Conservation (phyloP, 2,329 filamentous ascomycete genomes). For the Talaromyces amestolkiae region DNA sequence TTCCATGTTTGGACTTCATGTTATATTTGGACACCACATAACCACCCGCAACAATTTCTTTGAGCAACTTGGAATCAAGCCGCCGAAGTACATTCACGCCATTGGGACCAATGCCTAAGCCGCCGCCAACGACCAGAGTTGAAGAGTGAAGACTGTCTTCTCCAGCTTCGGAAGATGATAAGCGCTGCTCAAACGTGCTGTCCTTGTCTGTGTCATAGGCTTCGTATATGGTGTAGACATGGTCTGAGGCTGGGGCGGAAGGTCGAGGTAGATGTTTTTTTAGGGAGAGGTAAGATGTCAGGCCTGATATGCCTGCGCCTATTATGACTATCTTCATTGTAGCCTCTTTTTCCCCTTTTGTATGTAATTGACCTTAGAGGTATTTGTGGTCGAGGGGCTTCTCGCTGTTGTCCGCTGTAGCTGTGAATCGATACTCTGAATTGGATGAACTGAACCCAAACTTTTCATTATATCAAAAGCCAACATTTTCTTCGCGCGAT, state of each 20-base stretch:
- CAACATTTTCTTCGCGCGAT: neutral
- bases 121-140: slow-evolving; percentile 38
- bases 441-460: neutral
- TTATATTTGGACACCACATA: slow-evolving; percentile 35
- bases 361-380: neutral
- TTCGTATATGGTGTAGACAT: slow-evolving; percentile 43
- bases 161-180: slow-evolving; percentile 21
- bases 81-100: slow-evolving; percentile 40
- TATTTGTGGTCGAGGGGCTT: neutral
- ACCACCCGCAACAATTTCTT: slow-evolving; percentile 33
- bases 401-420: neutral
- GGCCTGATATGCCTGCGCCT: slow-evolving; percentile 45
- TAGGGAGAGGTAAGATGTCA: slow-evolving; percentile 40
- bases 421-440: neutral
- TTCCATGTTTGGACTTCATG: slow-evolving; percentile 38
- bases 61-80: slow-evolving; percentile 36
- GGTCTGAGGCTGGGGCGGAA: slow-evolving; percentile 20
- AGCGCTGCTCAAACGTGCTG: slow-evolving; percentile 22
- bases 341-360: neutral
- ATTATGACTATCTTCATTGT: slow-evolving; percentile 44
- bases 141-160: slow-evolving; percentile 28
- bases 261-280: slow-evolving; percentile 38
- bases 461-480: neutral
- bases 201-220: slow-evolving; percentile 35
- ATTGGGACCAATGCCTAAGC: slow-evolving; percentile 40